These are phyloP conservation scores for Benincasa hispida DNA, from an alignment of 306 rosid genomes.

Conservation along the genomic window DNA sequence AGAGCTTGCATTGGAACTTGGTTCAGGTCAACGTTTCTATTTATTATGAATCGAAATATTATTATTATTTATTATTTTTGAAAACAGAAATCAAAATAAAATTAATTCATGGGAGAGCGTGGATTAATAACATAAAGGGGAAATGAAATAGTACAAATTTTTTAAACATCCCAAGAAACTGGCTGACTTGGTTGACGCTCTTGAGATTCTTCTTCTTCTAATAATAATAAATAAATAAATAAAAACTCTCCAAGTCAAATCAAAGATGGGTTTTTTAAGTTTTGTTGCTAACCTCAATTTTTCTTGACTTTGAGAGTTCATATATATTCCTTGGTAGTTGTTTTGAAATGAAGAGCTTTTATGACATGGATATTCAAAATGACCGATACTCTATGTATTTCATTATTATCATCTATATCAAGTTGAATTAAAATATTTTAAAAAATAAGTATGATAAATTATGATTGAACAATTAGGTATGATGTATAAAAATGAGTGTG, in stretches of 20 bases:
- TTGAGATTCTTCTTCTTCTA: background rate
- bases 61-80: no score
- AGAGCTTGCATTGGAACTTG: slow-evolving; percentile 46
- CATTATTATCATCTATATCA: no score
- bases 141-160: background rate
- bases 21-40: slow-evolving; percentile 52
- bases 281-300: background rate
- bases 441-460: no score
- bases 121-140: background rate
- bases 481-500: no score
- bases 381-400: no score
- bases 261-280: background rate
- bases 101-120: background rate
- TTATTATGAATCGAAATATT: background rate
- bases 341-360: no score
- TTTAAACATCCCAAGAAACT: slow-evolving; percentile 2
- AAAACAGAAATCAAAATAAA: background rate
- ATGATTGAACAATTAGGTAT: no score
- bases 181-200: background rate
- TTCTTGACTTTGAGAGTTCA: background rate
- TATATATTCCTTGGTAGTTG: no score
- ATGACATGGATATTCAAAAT: no score
- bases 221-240: no score
- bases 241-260: background rate
- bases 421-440: no score